Conservation (phyloP, 345 rosid genomes). For the Gossypium raimondii region DNA sequence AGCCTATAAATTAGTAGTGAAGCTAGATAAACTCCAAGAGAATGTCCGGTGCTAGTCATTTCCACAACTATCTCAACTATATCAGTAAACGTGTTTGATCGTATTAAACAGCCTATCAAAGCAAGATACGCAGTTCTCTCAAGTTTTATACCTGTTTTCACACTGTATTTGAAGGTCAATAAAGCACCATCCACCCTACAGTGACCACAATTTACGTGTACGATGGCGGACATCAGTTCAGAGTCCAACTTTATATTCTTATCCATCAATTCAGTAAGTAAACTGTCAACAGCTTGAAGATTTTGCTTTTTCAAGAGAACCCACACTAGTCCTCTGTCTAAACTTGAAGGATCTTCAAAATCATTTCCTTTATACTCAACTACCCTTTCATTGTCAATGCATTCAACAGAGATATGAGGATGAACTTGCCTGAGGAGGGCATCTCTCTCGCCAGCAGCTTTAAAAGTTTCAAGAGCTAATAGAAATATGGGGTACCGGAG, state of each 20-base stretch:
- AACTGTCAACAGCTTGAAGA: constrained; percentile 50
- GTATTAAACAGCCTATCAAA: constrained; percentile 48
- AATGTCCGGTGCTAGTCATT: constrained; percentile 54
- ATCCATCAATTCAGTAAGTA: constrained; percentile 42
- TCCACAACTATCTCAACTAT: constrained; percentile 44
- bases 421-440: constrained; percentile 57
- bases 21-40: constrained; percentile 52
- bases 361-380: constrained; percentile 13
- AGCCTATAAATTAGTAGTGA: constrained; percentile 60
- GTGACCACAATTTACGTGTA: constrained; percentile 38
- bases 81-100: constrained; percentile 37
- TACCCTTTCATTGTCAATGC: constrained; percentile 14
- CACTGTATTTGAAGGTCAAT: constrained; percentile 57
- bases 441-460: constrained; percentile 47
- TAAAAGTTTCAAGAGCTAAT: constrained; percentile 48
- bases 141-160: constrained; percentile 40
- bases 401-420: constrained; percentile 53
- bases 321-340: constrained; percentile 41
- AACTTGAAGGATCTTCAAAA: constrained; percentile 25
- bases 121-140: constrained; percentile 57
- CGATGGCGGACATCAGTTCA: constrained; percentile 42
- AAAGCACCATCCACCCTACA: constrained; percentile 53
- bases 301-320: constrained; percentile 61
- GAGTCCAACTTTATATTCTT: constrained; percentile 39
- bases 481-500: constrained; percentile 67